phyloP scores from a whole-genome alignment of 2,329 filamentous ascomycete genomes.

The Aspergillus neoniger region DNA sequence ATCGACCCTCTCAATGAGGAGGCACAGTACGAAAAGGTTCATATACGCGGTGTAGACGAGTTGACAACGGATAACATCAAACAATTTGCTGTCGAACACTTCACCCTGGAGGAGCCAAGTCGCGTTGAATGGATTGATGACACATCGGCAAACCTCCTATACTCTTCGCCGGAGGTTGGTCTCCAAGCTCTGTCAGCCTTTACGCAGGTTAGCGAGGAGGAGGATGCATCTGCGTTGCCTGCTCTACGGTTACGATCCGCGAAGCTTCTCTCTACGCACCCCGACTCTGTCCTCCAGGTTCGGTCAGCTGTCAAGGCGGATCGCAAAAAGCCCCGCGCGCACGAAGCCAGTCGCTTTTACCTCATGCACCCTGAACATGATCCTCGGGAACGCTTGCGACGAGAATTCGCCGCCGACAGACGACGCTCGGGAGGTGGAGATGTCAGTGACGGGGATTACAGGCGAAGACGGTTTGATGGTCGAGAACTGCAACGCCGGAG shows the following conservation, averaged over 20 bases:
- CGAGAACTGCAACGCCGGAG: constrained; percentile 52
- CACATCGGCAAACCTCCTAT: constrained; percentile 82
- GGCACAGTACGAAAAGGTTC: constrained; percentile 63
- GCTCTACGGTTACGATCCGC: constrained; percentile 67
- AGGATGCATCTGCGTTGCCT: constrained; percentile 52
- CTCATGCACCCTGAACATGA: constrained; percentile 88
- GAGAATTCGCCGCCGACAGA: constrained; percentile 52
- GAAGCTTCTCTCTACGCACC: constrained; percentile 67
- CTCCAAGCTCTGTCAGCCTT: constrained; percentile 56
- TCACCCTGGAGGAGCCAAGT: constrained; percentile 55
- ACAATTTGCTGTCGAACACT: constrained; percentile 71
- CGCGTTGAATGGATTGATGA: constrained; percentile 95
- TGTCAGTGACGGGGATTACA: constrained; percentile 46
- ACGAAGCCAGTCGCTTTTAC: constrained; percentile 85
- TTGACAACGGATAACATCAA: constrained; percentile 80
- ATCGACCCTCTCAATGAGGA: constrained; percentile 36
- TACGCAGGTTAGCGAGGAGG: constrained; percentile 39
- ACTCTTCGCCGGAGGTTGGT: constrained; percentile 59
- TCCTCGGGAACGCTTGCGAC: constrained; percentile 69
- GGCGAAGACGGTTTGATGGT: constrained; percentile 62
- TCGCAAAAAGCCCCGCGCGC: constrained; percentile 76
- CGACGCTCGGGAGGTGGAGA: constrained; percentile 41
- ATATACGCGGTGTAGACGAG: constrained; percentile 79
- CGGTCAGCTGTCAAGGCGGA: constrained; percentile 75
- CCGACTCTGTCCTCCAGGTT: constrained; percentile 69